Conservation (phyloP, 78 protist genomes). For the Acrasis kona region DNA sequence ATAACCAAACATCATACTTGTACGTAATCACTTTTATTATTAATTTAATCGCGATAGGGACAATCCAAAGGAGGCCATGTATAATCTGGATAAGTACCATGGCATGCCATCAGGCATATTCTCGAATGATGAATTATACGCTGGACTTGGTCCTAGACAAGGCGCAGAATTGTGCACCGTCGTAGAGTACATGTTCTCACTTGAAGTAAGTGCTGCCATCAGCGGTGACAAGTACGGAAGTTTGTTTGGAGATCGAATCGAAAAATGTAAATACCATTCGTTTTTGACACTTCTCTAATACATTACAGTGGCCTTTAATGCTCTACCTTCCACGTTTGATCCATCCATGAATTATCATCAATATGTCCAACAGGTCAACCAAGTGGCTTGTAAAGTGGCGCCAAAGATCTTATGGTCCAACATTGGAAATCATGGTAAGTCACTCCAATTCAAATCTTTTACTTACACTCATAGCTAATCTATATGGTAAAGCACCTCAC, state of each 20-base stretch:
- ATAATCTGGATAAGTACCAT: not conserved
- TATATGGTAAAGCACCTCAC: slow-evolving; percentile 31
- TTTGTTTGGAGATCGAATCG: not conserved
- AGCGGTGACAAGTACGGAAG: no score
- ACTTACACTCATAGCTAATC: not conserved
- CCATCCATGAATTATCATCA: slow-evolving; percentile 16
- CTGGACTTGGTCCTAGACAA: not conserved
- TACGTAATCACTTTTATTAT: no score
- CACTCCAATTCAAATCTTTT: no score
- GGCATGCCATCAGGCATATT: slow-evolving; percentile 16
- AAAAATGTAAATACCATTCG: no score
- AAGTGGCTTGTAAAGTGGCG: not conserved
- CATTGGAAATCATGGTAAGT: no score
- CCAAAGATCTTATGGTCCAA: not conserved
- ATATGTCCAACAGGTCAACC: slow-evolving; percentile 12
- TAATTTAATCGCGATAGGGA: no score
- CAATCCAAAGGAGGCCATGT: no score
- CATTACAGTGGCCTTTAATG: not conserved
- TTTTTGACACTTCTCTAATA: no score
- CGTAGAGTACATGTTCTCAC: slow-evolving; percentile 23
- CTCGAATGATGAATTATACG: slow-evolving; percentile 19
- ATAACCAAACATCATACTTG: not conserved
- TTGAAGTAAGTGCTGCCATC: not conserved
- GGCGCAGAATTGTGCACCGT: slow-evolving; percentile 22
- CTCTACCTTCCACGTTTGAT: not conserved